phyloP scores from a whole-genome alignment of 2,329 filamentous ascomycete genomes.

The Fusarium sp. region DNA sequence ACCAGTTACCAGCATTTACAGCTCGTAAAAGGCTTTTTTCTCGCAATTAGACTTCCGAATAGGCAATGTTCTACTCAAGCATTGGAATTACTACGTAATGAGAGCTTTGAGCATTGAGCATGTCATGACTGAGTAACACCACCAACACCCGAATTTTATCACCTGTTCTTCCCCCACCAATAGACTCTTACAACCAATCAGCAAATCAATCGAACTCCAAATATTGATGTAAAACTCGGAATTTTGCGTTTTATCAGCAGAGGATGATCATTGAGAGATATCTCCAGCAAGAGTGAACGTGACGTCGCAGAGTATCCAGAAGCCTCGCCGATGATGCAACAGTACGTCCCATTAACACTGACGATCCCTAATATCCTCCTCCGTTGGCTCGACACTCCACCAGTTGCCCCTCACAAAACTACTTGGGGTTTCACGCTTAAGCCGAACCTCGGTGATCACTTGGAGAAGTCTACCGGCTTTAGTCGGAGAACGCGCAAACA shows the following conservation, averaged over 20 bases:
- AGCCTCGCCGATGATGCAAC: constrained; percentile 23
- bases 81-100: constrained; percentile 11
- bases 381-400: constrained; percentile 19
- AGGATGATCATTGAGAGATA: background rate
- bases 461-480: constrained; percentile 29
- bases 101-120: constrained; percentile 24
- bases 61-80: constrained; percentile 14
- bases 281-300: constrained; percentile 13
- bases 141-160: constrained; percentile 20
- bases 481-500: constrained; percentile 37
- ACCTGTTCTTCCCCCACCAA: constrained; percentile 15
- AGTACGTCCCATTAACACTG: constrained; percentile 11
- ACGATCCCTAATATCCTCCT: constrained; percentile 21
- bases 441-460: constrained; percentile 25
- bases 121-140: constrained; percentile 27
- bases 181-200: constrained; percentile 9
- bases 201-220: constrained; percentile 6
- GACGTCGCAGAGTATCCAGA: constrained; percentile 9
- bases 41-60: constrained; percentile 26
- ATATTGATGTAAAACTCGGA: constrained; percentile 7
- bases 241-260: constrained; percentile 13
- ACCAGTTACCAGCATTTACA: constrained; percentile 23
- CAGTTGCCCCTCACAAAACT: constrained; percentile 13
- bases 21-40: constrained; percentile 21
- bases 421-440: constrained; percentile 16